These are phyloP conservation scores for Candida coquimbonensis DNA, from an alignment of 805 yeast species.

Conservation along the genomic window DNA sequence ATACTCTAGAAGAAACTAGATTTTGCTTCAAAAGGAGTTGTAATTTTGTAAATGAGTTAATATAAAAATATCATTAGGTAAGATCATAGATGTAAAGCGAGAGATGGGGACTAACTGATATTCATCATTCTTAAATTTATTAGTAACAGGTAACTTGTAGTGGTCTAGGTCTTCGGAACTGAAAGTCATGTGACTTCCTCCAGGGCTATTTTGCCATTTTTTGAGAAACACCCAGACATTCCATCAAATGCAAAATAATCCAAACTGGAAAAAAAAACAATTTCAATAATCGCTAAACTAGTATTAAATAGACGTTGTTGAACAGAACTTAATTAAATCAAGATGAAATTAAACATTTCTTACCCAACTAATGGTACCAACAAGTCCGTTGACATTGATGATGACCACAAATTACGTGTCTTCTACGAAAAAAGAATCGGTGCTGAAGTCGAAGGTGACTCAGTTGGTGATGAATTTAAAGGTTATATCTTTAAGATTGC, in stretches of 20 bases:
- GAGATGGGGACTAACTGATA: too few relatives aligned
- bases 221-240: constrained; percentile 4
- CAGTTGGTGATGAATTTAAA: constrained; percentile 96
- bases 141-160: too few relatives aligned
- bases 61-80: constrained; percentile 17
- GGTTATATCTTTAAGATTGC: constrained; percentile 98
- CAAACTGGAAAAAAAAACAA: constrained; percentile 1
- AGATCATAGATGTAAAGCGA: too few relatives aligned
- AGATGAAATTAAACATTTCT: constrained; percentile 76
- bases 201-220: not conserved
- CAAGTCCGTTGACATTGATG: constrained; percentile 96
- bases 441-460: constrained; percentile 98
- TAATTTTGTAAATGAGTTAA: constrained; percentile 17
- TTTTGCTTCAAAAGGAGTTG: constrained; percentile 7
- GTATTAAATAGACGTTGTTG: not conserved
- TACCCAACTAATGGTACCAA: constrained; percentile 99
- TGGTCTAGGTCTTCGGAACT: too few relatives aligned
- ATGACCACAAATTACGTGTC: constrained; percentile 96
- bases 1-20: constrained; percentile 38
- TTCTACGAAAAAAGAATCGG: constrained; percentile 99
- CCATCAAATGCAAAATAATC: not conserved
- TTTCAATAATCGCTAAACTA: not conserved
- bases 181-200: not conserved
- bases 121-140: too few relatives aligned
- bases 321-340: not conserved